A percentile compares a stretch with the other conserved stretches of the same genome.
Conservation (phyloP, 352 stramenopile species). For the Phytopythium kandeliae region DNA sequence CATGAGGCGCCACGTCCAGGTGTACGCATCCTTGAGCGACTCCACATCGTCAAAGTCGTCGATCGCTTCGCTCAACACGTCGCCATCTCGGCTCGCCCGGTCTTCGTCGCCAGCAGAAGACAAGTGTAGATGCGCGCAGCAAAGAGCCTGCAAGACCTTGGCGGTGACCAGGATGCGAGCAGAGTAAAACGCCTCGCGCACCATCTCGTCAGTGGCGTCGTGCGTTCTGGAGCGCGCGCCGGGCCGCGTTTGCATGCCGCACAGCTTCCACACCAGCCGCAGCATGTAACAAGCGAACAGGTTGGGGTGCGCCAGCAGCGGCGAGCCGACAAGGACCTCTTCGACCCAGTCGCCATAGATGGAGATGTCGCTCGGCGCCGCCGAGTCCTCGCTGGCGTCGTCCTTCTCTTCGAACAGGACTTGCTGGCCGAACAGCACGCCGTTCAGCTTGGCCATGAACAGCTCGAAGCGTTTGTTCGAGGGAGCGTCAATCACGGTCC, state of each 20-base stretch:
- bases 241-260: slow-evolving; percentile 6
- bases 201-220: slow-evolving; percentile 29
- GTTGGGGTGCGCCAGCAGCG: slow-evolving; percentile 43
- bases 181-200: slow-evolving; percentile 53
- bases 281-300: slow-evolving; percentile 51
- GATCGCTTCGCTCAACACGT: slow-evolving; percentile 4
- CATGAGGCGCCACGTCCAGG: slow-evolving; percentile 48
- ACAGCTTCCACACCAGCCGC: slow-evolving; percentile 39
- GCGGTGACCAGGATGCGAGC: slow-evolving; percentile 50
- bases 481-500: slow-evolving; percentile 33
- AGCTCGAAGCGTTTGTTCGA: slow-evolving; percentile 40
- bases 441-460: slow-evolving; percentile 37
- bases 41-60: slow-evolving; percentile 51
- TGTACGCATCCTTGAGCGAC: slow-evolving; percentile 46
- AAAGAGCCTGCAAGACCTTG: slow-evolving; percentile 52
- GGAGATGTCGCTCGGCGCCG: slow-evolving; percentile 4
- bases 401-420: slow-evolving; percentile 71
- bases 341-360: slow-evolving; percentile 13
- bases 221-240: slow-evolving; percentile 8
- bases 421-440: slow-evolving; percentile 64
- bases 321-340: slow-evolving; percentile 21
- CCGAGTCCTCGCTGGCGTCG: slow-evolving; percentile 9
- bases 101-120: no score
- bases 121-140: slow-evolving; percentile 25
- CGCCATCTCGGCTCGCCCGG: slow-evolving; percentile 4